Evolutionary conservation across 2,329 filamentous ascomycete species (phyloP), one percentile per base, ranked within the genome.

Genomic region (Fusarium anguioides): DNA sequence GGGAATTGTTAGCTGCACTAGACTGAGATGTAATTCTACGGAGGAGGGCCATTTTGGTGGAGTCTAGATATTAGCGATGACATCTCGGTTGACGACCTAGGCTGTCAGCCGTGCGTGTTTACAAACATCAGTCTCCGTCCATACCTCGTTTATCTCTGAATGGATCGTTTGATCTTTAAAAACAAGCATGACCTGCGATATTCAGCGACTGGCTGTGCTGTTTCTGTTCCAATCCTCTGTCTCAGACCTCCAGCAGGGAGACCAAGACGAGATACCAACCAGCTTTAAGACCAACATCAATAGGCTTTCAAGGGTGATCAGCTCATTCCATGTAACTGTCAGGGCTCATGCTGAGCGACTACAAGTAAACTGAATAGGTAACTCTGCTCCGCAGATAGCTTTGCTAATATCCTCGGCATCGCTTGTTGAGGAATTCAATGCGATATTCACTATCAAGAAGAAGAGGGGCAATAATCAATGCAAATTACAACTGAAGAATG

Each of bases 211-310:
- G 27, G 5, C 5, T 9, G 31, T 39, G 26, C 40, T 26, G 24
- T 31, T 20, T 27, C 12, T 23, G 14, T 26, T 14, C 14, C 8
- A 26, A 24, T 9, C 14, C 14, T 8, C 18, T 35, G 46, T 64
- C 61, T 64, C 60, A 64, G 40, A 23, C 47, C 15, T 53, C 33
- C 21, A 12, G 57, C 15, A 66, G 63, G 63, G 62, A 53, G 63
- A 15, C 21, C 35, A 27, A 60, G 48, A 21, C 29, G n/a, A 20
- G 60, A 65, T 65, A 26, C 53, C 60, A 49, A 8, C 27, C 6
- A 29, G 14, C 27, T 12, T 29, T 12, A 29, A 29, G 27, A 29
- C 27, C 11, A 29, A 12, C 8, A 11, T n/a, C n/a, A 15, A n/a
- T 20, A n/a, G 14, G n/a, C 42, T 29, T 47, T 36, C 18, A 64